These are phyloP conservation scores for Medicago ruthenica DNA, from an alignment of 306 rosid genomes.

Conservation along the genomic window DNA sequence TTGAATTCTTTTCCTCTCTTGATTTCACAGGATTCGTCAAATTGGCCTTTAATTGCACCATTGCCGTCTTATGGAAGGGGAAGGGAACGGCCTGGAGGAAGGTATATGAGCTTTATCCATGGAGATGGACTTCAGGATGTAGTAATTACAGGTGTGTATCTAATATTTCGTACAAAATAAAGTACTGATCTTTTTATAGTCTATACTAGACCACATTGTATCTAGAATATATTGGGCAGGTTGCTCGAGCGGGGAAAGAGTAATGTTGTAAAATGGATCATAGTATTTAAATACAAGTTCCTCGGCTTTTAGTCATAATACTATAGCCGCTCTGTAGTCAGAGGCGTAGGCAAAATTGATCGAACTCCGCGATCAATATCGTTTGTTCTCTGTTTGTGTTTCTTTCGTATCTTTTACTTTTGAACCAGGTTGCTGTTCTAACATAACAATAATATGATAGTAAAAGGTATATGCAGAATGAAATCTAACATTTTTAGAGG, in stretches of 20 bases:
- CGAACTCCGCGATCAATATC: too few relatives aligned
- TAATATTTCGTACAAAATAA: neutral
- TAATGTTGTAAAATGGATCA: neutral
- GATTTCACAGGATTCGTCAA: slow-evolving; percentile 60
- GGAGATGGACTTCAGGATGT: slow-evolving; percentile 77
- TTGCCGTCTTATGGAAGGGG: slow-evolving; percentile 97
- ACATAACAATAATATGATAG: too few relatives aligned
- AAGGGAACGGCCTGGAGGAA: slow-evolving; percentile 88
- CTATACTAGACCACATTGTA: neutral
- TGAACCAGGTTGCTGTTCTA: too few relatives aligned
- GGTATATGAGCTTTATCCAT: slow-evolving; percentile 83
- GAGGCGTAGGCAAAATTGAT: too few relatives aligned
- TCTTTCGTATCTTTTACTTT: too few relatives aligned
- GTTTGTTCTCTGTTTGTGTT: too few relatives aligned
- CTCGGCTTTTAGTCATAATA: too few relatives aligned
- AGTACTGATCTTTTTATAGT: neutral
- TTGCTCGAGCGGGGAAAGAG: neutral
- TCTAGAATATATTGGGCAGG: neutral
- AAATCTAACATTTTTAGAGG: too few relatives aligned
- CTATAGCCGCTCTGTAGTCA: too few relatives aligned
- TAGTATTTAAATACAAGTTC: neutral
- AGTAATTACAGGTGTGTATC: slow-evolving; percentile 75
- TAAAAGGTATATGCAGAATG: too few relatives aligned
- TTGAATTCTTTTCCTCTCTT: slow-evolving; percentile 34
- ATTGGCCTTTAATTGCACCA: slow-evolving; percentile 87